Base-by-base conservation (phyloP, 1,284 basidiomycete species). In the Omphalotus olearius region DNA sequence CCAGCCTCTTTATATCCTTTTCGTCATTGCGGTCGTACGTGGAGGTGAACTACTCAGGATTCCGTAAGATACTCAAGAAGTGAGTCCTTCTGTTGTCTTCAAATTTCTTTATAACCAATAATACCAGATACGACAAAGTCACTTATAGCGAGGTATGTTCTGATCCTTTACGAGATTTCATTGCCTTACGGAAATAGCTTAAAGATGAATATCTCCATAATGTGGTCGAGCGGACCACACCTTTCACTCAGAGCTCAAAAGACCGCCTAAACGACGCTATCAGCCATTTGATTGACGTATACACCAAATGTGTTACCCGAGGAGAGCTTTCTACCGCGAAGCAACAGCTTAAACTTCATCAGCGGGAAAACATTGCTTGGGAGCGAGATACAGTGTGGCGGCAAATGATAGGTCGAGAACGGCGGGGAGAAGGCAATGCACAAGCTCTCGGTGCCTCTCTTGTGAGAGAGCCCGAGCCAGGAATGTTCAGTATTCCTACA, bases 11-110 rank as follows among this genome's bases (percentile, higher is more conserved):
- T 67, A 85, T 94, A 38, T 77, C 84, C 1, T 76, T 89, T 43
- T 88, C 87, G n/a, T 88, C 91, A 35, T 78, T 98, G 52, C 83
- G 82, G 66, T 90, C 93, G n/a, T 99, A 94, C 60, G 85, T 94
- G 45, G 91, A 98, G 61, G 77, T 98, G 51, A 99, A 99, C 69
- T 80, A 92, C 64, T 91, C 91, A 0, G 97, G 95, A 0, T 93
- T 98, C 71, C 83, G 93, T 61, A 98, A 99, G 76, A 96, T 98
- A 37, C 67, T 98, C 62, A 99, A 99, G 70, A 98, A 98, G 88
- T 93, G 65, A 55, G 82, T 66, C 28, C 6, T 4, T 54, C 44
- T 17, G 33, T 44, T 26, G 47, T 18, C 33, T 39, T 16, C 30
- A 49, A 11, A 45, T 59, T 56, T 7, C 14, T 45, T 9, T 30